phyloP scores from a whole-genome alignment of 495 filamentous ascomycete species.

The Aspergillus panamensis region DNA sequence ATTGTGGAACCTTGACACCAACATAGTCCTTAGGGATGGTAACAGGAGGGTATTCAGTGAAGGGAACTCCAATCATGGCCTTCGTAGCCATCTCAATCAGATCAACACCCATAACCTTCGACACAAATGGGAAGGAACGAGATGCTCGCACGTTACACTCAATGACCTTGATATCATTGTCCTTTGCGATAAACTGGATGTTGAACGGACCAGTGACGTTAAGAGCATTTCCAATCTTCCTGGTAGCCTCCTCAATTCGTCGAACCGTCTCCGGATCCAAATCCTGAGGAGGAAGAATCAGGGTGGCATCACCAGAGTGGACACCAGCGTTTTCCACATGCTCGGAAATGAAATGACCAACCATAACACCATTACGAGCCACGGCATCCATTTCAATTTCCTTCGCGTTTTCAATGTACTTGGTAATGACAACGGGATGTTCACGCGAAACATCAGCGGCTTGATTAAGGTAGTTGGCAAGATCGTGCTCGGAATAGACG shows the following conservation, averaged over 20 bases:
- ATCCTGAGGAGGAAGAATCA: slow-evolving; percentile 96
- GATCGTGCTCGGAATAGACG: slow-evolving; percentile 86
- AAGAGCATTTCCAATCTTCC: slow-evolving; percentile 90
- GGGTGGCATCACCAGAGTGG: slow-evolving; percentile 94
- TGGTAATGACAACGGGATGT: slow-evolving; percentile 97
- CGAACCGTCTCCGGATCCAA: slow-evolving; percentile 82
- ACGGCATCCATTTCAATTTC: slow-evolving; percentile 98
- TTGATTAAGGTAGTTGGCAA: slow-evolving; percentile 86
- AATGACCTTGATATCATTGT: slow-evolving; percentile 99
- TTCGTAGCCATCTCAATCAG: slow-evolving; percentile 99
- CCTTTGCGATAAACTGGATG: slow-evolving; percentile 99
- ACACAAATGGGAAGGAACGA: slow-evolving; percentile 95
- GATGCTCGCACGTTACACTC: slow-evolving; percentile 98
- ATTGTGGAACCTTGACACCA: slow-evolving; percentile 96
- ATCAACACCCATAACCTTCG: slow-evolving; percentile 97
- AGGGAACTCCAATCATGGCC: slow-evolving; percentile 84
- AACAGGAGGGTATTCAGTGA: slow-evolving; percentile 75
- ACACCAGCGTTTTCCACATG: slow-evolving; percentile 98
- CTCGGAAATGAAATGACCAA: slow-evolving; percentile 92
- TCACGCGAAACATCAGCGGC: slow-evolving; percentile 91
- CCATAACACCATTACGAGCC: slow-evolving; percentile 78
- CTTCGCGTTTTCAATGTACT: slow-evolving; percentile 96
- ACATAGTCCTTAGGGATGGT: slow-evolving; percentile 77
- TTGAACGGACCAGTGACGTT: slow-evolving; percentile 98
- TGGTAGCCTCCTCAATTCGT: slow-evolving; percentile 89